Evolutionary conservation across 441 rosid species (phyloP), one percentile per base, ranked within the genome.

Genomic region (Aleurites moluccanus): DNA sequence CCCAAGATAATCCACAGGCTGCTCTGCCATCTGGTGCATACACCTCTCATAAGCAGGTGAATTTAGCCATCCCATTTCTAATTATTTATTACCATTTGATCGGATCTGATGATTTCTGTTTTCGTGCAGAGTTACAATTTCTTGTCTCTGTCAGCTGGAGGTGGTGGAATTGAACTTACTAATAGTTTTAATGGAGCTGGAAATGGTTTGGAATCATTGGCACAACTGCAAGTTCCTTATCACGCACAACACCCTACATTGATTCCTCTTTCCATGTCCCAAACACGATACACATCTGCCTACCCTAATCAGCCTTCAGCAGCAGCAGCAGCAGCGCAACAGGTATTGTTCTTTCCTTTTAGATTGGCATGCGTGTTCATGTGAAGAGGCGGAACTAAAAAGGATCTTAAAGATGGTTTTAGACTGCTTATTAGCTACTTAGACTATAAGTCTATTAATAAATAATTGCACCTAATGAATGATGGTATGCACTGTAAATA

Each of bases 41-140:
- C 70, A 49, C 66, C 77, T 66, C 86, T 67, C 83, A 83, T 55
- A 86, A 82, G 80, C 90, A 83, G 89, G 92, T 89, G 76, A 72
- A 65, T 44, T 53, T 65, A 25, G 69, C 47, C 47, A 30, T 70
- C 45, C 60, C 18, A 49, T 69, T 44, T 4, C 49, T 62, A 57
- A 60, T 75, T 49, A 21, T 67, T 77, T 35, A 57, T 47, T 13
- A 25, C 35, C 64, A n/a, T 23, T 64, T 70, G 44, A 6, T 74
- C 55, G 16, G 21, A n/a, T 40, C 80, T 67, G 75, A 77, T 75
- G 47, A 15, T 56, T 50, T 57, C 59, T 79, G 67, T 70, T 76
- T 70, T 69, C 75, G 47, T 38, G 80, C 88, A 94, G 99, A 76
- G 81, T 79, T 89, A 81, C 71, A 81, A 91, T 78, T 94, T 94